Conservation (phyloP, 768 basidiomycete species). For the Coprinopsis marcescibilis region DNA sequence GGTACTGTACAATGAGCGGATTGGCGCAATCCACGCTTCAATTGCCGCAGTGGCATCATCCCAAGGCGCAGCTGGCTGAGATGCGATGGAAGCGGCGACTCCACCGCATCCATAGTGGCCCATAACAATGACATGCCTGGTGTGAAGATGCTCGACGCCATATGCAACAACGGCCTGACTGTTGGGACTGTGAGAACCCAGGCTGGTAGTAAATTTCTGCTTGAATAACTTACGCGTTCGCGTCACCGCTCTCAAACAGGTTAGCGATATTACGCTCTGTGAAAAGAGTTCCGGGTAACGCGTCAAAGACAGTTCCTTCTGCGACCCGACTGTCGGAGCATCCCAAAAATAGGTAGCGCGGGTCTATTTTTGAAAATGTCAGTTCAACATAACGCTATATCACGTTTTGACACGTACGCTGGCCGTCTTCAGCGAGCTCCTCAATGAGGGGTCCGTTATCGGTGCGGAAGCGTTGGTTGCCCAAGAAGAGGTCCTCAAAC, state of each 20-base stretch:
- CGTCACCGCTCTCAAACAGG: slow-evolving; percentile 29
- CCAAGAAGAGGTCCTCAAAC: slow-evolving; percentile 21
- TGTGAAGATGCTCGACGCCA: slow-evolving; percentile 29
- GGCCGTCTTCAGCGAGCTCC: slow-evolving; percentile 24
- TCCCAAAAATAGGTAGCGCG: slow-evolving; percentile 30
- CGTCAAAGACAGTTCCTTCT: slow-evolving; percentile 32
- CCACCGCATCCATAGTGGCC: slow-evolving; percentile 40
- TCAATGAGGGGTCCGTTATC: slow-evolving; percentile 22
- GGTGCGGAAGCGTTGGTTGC: slow-evolving; percentile 27
- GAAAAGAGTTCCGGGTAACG: slow-evolving; percentile 32
- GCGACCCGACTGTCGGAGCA: slow-evolving; percentile 34
- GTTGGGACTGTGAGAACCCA: background rate
- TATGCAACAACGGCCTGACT: slow-evolving; percentile 32
- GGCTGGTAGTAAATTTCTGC: background rate
- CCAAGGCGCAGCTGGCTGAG: slow-evolving; percentile 15
- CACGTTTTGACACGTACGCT: slow-evolving; percentile 18
- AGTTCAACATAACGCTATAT: background rate
- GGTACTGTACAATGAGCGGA: slow-evolving; percentile 27
- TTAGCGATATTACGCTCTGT: slow-evolving; percentile 34
- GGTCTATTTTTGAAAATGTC: slow-evolving; percentile 13
- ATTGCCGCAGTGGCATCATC: slow-evolving; percentile 25
- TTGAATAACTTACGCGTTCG: slow-evolving; percentile 31
- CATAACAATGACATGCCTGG: slow-evolving; percentile 36
- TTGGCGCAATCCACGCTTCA: slow-evolving; percentile 34
- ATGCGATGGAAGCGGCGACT: slow-evolving; percentile 30